These are phyloP conservation scores for Hyaloscypha hepaticicola DNA, from an alignment of 495 filamentous ascomycete species.

Conservation along the genomic window DNA sequence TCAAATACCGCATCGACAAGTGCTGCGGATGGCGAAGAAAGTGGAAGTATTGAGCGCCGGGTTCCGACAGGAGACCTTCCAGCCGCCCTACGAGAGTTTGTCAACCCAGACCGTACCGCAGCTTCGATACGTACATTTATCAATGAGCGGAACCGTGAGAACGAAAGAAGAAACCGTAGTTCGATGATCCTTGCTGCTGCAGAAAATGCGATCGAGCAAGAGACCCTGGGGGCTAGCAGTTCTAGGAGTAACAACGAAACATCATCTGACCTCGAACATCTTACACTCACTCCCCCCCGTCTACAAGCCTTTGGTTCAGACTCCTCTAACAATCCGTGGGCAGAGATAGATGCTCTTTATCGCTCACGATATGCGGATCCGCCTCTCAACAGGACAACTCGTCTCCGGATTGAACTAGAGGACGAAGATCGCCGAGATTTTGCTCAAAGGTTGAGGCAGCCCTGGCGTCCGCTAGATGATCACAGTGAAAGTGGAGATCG, in stretches of 20 bases:
- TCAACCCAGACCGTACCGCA: slow-evolving; percentile 26
- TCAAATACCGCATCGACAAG: neutral
- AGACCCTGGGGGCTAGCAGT: slow-evolving; percentile 5
- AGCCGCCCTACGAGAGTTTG: slow-evolving; percentile 28
- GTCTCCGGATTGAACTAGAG: slow-evolving; percentile 27
- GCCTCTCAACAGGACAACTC: slow-evolving; percentile 21
- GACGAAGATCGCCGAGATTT: slow-evolving; percentile 27
- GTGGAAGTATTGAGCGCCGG: slow-evolving; percentile 10
- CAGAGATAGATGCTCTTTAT: slow-evolving; percentile 37
- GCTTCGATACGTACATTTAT: slow-evolving; percentile 30
- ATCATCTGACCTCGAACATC: slow-evolving; percentile 20
- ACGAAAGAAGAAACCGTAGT: slow-evolving; percentile 21
- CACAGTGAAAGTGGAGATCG: slow-evolving; percentile 1
- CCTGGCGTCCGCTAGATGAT: slow-evolving; percentile 25
- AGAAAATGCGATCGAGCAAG: slow-evolving; percentile 20
- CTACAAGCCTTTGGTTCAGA: slow-evolving; percentile 4
- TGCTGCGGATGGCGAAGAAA: slow-evolving; percentile 11
- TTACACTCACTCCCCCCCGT: slow-evolving; percentile 20
- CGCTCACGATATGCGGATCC: slow-evolving; percentile 29
- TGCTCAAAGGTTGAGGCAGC: slow-evolving; percentile 25
- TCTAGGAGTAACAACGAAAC: slow-evolving; percentile 18
- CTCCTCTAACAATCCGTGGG: slow-evolving; percentile 32
- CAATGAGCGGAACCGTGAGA: slow-evolving; percentile 32
- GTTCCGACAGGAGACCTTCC: slow-evolving; percentile 20
- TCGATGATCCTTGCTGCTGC: slow-evolving; percentile 27